Evolutionary conservation across 345 rosid genomes (phyloP).

Genomic region (Erucastrum elatum): DNA sequence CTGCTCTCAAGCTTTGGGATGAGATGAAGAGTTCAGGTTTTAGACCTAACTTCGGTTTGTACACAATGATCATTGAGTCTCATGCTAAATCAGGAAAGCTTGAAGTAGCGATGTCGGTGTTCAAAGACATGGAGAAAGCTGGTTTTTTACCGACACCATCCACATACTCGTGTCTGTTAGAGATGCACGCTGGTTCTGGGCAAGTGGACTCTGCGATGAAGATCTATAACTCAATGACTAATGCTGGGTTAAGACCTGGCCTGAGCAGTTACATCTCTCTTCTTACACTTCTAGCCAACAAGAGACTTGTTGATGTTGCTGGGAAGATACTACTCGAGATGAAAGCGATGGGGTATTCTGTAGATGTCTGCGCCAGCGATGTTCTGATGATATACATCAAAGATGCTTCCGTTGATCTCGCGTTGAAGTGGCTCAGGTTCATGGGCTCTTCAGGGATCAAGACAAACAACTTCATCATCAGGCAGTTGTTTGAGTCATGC

Average conservation of each 20-base stretch:
- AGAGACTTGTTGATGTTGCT: conserved; percentile 91
- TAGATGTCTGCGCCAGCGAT: conserved; percentile 92
- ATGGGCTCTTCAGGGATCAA: conserved; percentile 94
- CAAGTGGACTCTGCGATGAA: conserved; percentile 94
- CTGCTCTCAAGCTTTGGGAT: conserved; percentile 87
- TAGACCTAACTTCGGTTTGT: conserved; percentile 87
- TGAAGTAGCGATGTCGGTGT: conserved; percentile 80
- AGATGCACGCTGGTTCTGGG: conserved; percentile 91
- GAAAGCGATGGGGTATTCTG: conserved; percentile 93
- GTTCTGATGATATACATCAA: conserved; percentile 93
- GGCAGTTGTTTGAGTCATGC: conserved; percentile 94
- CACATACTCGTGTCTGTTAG: conserved; percentile 87
- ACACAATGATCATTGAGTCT: conserved; percentile 81
- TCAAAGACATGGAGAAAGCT: conserved; percentile 87
- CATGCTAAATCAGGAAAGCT: conserved; percentile 98
- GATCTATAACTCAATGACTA: conserved; percentile 90
- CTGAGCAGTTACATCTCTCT: conserved; percentile 82
- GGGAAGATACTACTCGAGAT: conserved; percentile 93
- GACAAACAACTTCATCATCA: conserved; percentile 85
- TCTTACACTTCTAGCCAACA: conserved; percentile 77
- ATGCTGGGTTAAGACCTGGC: conserved; percentile 88
- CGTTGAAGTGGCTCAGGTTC: conserved; percentile 90
- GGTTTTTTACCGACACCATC: conserved; percentile 94
- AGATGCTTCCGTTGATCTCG: conserved; percentile 88
- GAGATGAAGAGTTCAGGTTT: conserved; percentile 85